These are phyloP conservation scores for Lachancea waltii DNA, from an alignment of 805 yeast genomes.

Conservation along the genomic window DNA sequence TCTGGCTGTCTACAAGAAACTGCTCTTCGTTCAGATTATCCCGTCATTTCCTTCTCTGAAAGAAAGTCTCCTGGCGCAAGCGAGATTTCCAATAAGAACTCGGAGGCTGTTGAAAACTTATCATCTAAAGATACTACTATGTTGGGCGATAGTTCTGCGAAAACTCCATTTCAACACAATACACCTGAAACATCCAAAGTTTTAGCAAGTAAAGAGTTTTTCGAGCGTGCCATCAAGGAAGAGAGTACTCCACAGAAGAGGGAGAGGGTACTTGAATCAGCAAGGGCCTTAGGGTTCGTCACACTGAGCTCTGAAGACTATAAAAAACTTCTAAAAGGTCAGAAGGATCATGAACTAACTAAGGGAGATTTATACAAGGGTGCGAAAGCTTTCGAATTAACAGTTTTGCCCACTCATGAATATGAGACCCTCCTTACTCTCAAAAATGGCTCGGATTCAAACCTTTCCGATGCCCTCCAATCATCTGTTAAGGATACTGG, in stretches of 20 bases:
- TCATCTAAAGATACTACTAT: too few relatives aligned
- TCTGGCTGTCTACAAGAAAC: too few relatives aligned
- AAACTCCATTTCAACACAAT: too few relatives aligned
- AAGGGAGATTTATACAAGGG: conserved; percentile 31
- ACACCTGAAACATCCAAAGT: conserved; percentile 22
- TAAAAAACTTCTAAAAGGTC: conserved; percentile 27
- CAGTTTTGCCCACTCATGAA: conserved; percentile 41
- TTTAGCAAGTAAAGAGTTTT: conserved; percentile 31
- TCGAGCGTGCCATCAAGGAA: conserved; percentile 29
- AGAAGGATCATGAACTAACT: conserved; percentile 28
- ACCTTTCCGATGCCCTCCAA: not conserved
- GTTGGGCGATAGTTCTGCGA: too few relatives aligned
- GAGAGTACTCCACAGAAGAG: conserved; percentile 21
- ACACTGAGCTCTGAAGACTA: conserved; percentile 33
- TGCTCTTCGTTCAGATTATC: too few relatives aligned
- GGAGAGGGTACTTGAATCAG: conserved; percentile 31
- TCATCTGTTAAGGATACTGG: too few relatives aligned
- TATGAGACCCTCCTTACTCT: conserved; percentile 33
- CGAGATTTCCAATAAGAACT: too few relatives aligned
- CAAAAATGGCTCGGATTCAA: conserved; percentile 14
- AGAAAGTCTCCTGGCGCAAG: too few relatives aligned
- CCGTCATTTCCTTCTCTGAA: too few relatives aligned
- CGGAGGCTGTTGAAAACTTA: too few relatives aligned
- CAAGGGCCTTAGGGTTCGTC: conserved; percentile 31
- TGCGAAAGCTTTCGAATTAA: conserved; percentile 38